A percentile compares a stretch with the other conserved stretches of the same genome.
Evolutionary conservation across 2,329 filamentous ascomycete genomes (phyloP).

Genomic region (Sporothrix brunneoviolacea): DNA sequence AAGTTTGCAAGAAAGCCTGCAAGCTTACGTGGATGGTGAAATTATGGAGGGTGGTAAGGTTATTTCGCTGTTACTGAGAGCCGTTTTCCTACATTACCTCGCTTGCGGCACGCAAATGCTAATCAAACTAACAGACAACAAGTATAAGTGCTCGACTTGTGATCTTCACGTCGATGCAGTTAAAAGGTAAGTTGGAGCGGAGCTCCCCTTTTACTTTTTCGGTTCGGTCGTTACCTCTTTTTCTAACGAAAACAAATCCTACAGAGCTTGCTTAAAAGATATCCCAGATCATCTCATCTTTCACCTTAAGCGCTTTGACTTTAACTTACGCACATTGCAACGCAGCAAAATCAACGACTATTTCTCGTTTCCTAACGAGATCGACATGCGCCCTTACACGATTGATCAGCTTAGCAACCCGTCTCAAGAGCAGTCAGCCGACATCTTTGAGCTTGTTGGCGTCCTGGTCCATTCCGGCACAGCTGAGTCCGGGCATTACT

Average conservation of each 20-base stretch:
- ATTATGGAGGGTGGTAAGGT: conserved; percentile 81
- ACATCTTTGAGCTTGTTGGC: conserved; percentile 90
- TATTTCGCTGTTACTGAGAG: too few species aligned
- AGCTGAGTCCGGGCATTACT: conserved; percentile 93
- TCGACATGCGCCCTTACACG: conserved; percentile 87
- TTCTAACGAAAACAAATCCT: conserved; percentile 1
- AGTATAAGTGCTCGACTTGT: conserved; percentile 93
- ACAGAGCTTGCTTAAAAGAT: conserved; percentile 79
- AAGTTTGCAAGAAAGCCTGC: conserved; percentile 75
- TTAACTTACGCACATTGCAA: conserved; percentile 70
- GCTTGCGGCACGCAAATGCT: background rate
- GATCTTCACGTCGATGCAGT: conserved; percentile 86
- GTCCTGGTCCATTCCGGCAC: conserved; percentile 89
- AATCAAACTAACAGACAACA: conserved; percentile 60
- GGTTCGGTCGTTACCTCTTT: background rate
- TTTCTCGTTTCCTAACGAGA: conserved; percentile 76
- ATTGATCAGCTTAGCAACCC: conserved; percentile 72
- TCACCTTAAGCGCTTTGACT: conserved; percentile 84
- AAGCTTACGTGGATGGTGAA: conserved; percentile 94
- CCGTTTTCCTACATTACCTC: background rate
- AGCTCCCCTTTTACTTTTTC: background rate
- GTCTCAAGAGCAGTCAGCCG: conserved; percentile 48
- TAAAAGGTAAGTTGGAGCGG: conserved; percentile 54
- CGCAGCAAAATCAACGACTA: conserved; percentile 91
- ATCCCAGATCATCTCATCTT: conserved; percentile 93